Evolutionary conservation across 306 rosid genomes (phyloP).

Genomic region (Fragaria nilgerrensis): DNA sequence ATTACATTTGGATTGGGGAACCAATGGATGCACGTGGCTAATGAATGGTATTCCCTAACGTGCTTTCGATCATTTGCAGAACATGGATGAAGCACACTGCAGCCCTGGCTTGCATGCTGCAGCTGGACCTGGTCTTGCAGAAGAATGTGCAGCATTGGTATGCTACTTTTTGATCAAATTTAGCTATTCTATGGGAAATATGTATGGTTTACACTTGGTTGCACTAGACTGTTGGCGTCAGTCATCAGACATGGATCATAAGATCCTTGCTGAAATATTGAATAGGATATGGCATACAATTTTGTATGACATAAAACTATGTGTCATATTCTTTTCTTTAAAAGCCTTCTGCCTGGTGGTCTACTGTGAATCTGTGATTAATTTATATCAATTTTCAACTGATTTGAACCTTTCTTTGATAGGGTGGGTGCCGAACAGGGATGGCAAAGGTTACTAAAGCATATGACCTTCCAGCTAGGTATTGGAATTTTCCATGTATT

Average conservation of each 20-base stretch:
- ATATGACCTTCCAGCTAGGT: conserved; percentile 96
- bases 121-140: conserved; percentile 97
- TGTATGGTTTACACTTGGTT: conserved; percentile 2
- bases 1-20: conserved; percentile 20
- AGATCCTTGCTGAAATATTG: neutral
- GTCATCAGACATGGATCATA: neutral
- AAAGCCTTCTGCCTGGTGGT: neutral
- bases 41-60: conserved; percentile 21
- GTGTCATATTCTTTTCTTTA: neutral
- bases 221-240: conserved; percentile 13
- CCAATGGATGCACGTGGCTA: conserved; percentile 10
- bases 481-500: conserved; percentile 1
- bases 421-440: conserved; percentile 99
- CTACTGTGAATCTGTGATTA: conserved; percentile 24
- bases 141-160: conserved; percentile 94
- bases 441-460: conserved; percentile 95
- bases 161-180: conserved; percentile 6
- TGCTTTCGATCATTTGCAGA: conserved; percentile 43
- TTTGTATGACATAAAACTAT: neutral
- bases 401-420: conserved; percentile 33
- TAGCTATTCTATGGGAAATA: neutral
- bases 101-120: conserved; percentile 94
- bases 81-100: conserved; percentile 96
- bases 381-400: conserved; percentile 20
- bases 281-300: neutral